Evolutionary conservation across 1,284 basidiomycete genomes (phyloP), one percentile per base, ranked within the genome.

Genomic region (Neolentinus lepideus): DNA sequence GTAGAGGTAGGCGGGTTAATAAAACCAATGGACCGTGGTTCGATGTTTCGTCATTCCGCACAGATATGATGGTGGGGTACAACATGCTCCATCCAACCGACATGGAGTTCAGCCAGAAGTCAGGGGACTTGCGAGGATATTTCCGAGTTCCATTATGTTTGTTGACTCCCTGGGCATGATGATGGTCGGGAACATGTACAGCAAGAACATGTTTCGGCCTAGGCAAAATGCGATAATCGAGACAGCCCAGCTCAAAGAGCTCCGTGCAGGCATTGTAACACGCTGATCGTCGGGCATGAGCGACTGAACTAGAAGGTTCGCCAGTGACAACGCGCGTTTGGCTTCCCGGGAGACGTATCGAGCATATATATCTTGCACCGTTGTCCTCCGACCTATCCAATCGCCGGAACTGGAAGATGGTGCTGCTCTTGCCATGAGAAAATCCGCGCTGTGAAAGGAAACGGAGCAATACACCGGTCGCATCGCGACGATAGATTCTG

Each of bases 1-100:
- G 86, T 3, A 91, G 70, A 19, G 87, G 84, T 25, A 76, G 73
- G 31, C 81, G 75, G 8, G 86, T 86, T 38, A 92, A 70, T 38
- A 92, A 64, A 16, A 83, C 62, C 55, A 92, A 70, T 1, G 88
- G 84, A 12, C 75, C 75, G 59, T 82, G 77, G 24, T 66, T 58
- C 8, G 38, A 21, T n/a, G 38, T n/a, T 50, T 71, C 67, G 26
- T 66, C 71, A 45, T 62, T 61, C 10, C 69, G 64, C 9, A 77
- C 64, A 10, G 67, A 71, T 48, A 88, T 66, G 46, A 88, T 67
- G 14, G 77, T 75, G 29, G 87, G 82, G 65, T 84, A 84, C 33
- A n/a, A 87, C 67, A 10, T 65, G 60, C 27, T 64, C 45, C 63
- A 56, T 53, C 68, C 57, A 56, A 65, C 62, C 47, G 63, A 61